Percentiles rank a stretch among this genome's conserved stretches.
Conservation (phyloP, 2,329 filamentous ascomycete species). For the Xylariales sp. region DNA sequence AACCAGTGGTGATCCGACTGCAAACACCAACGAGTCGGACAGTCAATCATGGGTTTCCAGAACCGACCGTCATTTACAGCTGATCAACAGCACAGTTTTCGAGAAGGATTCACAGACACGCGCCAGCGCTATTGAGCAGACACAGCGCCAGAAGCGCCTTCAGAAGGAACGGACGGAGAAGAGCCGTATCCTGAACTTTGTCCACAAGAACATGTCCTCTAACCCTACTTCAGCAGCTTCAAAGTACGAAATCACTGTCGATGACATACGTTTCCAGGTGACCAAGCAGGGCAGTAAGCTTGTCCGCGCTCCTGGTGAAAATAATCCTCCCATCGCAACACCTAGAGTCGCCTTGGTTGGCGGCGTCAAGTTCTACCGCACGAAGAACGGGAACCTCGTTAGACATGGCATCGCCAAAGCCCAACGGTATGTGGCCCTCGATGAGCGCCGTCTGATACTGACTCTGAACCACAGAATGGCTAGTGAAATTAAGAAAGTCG, state of each 20-base stretch:
- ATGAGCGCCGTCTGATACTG: constrained; percentile 29
- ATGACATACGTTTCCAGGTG: constrained; percentile 70
- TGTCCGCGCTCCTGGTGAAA: constrained; percentile 63
- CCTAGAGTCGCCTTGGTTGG: constrained; percentile 70
- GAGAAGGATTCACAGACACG: constrained; percentile 68
- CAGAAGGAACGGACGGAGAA: constrained; percentile 53
- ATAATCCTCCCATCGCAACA: constrained; percentile 59
- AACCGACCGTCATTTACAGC: constrained; percentile 71
- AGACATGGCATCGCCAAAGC: constrained; percentile 70
- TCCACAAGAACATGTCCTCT: constrained; percentile 31
- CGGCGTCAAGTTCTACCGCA: constrained; percentile 78
- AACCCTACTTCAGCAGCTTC: constrained; percentile 27
- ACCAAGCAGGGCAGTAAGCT: constrained; percentile 78
- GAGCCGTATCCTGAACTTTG: constrained; percentile 46
- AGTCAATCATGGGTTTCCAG: constrained; percentile 62
- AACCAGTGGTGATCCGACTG: constrained; percentile 18
- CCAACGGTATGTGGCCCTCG: constrained; percentile 59
- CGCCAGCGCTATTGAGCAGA: constrained; percentile 67
- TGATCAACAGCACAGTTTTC: constrained; percentile 77
- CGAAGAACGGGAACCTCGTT: constrained; percentile 83
- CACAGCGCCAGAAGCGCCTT: constrained; percentile 51
- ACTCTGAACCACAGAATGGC: constrained; percentile 38
- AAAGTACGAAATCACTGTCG: constrained; percentile 60
- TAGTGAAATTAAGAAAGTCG: constrained; percentile 59
- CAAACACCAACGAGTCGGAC: constrained; percentile 30